Percentiles rank a stretch among this genome's conserved stretches.
phyloP scores from a whole-genome alignment of 371 early-diverging fungal genomes.

The Haplosporangium sp. region DNA sequence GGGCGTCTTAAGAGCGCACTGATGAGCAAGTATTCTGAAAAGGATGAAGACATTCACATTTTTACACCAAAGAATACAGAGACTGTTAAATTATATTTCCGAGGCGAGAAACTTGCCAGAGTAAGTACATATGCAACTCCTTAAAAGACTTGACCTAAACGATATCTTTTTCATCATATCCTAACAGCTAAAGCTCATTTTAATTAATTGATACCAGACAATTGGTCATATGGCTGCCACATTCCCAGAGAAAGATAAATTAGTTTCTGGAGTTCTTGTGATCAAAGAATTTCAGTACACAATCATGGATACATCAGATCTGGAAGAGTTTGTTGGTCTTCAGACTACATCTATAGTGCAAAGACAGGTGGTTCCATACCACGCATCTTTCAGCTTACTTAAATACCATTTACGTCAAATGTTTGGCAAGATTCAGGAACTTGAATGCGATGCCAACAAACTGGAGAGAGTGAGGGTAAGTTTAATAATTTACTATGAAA shows the following conservation, averaged over 20 bases:
- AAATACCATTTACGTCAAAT: constrained; percentile 92
- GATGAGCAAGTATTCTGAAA: constrained; percentile 85
- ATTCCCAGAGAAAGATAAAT: constrained; percentile 72
- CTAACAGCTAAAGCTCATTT: neutral
- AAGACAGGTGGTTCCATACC: constrained; percentile 81
- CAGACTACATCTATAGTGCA: constrained; percentile 83
- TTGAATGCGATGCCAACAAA: constrained; percentile 34
- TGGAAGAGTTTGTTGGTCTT: constrained; percentile 85
- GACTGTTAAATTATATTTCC: constrained; percentile 91
- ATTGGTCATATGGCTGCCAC: constrained; percentile 87
- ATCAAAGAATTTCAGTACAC: constrained; percentile 91
- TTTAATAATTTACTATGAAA: neutral
- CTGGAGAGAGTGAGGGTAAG: constrained; percentile 45
- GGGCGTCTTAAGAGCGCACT: constrained; percentile 94
- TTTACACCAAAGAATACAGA: constrained; percentile 97
- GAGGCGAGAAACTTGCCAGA: constrained; percentile 95
- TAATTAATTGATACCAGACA: constrained; percentile 58
- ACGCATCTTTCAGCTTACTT: constrained; percentile 83
- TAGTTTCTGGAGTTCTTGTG: constrained; percentile 87
- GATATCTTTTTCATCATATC: neutral
- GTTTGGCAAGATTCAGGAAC: constrained; percentile 82
- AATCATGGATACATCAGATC: constrained; percentile 83
- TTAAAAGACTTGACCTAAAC: neutral
- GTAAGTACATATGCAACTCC: constrained; percentile 51
- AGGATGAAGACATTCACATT: constrained; percentile 86